Percentiles rank a stretch among this genome's conserved stretches.
Conservation (phyloP, 2,329 filamentous ascomycete species). For the Aureobasidium sp. region DNA sequence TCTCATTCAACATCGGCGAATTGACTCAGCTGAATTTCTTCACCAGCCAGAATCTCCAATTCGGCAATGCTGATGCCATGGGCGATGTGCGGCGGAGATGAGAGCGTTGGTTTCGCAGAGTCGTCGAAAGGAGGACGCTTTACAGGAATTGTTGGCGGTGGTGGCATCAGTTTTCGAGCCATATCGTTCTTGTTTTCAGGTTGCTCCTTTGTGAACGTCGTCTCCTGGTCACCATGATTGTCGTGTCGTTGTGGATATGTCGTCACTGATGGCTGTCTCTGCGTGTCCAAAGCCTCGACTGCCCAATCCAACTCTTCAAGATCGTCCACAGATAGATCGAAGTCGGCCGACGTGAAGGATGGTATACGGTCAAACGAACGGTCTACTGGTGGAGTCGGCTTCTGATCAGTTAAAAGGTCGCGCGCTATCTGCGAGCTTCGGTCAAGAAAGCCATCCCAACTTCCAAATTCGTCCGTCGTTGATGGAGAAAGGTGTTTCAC, state of each 20-base stretch:
- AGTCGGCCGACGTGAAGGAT: slow-evolving; percentile 34
- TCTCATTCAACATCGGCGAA: neutral
- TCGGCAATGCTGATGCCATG: slow-evolving; percentile 27
- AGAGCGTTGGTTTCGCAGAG: neutral
- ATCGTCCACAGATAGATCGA: slow-evolving; percentile 37
- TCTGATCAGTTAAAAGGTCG: slow-evolving; percentile 27
- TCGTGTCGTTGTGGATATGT: neutral
- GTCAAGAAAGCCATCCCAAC: slow-evolving; percentile 35
- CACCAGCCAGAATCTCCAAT: slow-evolving; percentile 30
- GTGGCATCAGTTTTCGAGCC: slow-evolving; percentile 19
- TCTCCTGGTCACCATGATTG: neutral
- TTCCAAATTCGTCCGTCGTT: slow-evolving; percentile 21
- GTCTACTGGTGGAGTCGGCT: slow-evolving; percentile 9
- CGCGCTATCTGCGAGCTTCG: slow-evolving; percentile 41
- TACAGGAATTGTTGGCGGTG: slow-evolving; percentile 18
- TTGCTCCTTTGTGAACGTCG: neutral
- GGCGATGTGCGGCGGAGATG: neutral
- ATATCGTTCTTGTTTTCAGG: neutral
- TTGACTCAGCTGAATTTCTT: slow-evolving; percentile 31
- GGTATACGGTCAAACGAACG: slow-evolving; percentile 20
- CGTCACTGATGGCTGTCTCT: neutral
- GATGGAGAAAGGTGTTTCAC: neutral
- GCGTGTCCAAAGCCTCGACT: neutral
- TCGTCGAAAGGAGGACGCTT: neutral
- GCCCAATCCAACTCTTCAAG: slow-evolving; percentile 31